A percentile compares a stretch with the other conserved stretches of the same genome.
phyloP scores from a whole-genome alignment of 768 basidiomycete species.

The Postia placenta region DNA sequence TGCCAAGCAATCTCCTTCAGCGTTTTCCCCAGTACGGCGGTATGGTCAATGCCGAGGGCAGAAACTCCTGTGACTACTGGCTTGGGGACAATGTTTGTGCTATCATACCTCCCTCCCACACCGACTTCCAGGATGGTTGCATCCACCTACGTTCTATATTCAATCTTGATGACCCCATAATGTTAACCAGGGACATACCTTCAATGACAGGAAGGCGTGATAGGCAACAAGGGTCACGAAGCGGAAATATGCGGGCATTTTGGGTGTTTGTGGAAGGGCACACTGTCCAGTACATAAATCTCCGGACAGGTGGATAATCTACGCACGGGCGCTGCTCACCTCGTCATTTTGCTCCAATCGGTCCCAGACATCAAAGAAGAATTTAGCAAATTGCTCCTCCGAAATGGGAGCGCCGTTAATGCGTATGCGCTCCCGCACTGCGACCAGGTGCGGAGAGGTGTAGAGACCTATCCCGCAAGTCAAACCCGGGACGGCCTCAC shows the following conservation, averaged over 20 bases:
- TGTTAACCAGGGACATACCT: slow-evolving; percentile 29
- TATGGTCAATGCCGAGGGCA: slow-evolving; percentile 89
- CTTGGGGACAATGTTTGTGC: slow-evolving; percentile 90
- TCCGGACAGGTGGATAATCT: slow-evolving; percentile 1
- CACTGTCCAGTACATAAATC: slow-evolving; percentile 29
- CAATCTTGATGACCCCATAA: not conserved
- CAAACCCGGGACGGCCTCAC: not conserved
- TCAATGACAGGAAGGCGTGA: slow-evolving; percentile 77
- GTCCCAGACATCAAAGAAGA: slow-evolving; percentile 97
- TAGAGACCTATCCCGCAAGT: slow-evolving; percentile 64
- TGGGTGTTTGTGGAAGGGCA: slow-evolving; percentile 42
- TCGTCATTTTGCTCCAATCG: slow-evolving; percentile 54
- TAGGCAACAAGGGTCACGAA: slow-evolving; percentile 90
- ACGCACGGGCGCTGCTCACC: slow-evolving; percentile 33
- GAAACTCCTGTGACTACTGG: slow-evolving; percentile 91
- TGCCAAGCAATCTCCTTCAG: slow-evolving; percentile 88
- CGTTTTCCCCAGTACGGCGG: slow-evolving; percentile 81
- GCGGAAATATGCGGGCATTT: slow-evolving; percentile 91
- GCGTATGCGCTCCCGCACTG: slow-evolving; percentile 92
- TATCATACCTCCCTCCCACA: slow-evolving; percentile 89
- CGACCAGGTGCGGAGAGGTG: slow-evolving; percentile 94
- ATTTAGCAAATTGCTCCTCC: slow-evolving; percentile 82
- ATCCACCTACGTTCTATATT: slow-evolving; percentile 46
- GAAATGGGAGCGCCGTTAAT: slow-evolving; percentile 88
- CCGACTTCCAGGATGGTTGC: slow-evolving; percentile 96